Conservation (phyloP, 345 rosid species). For the Murraya paniculata region DNA sequence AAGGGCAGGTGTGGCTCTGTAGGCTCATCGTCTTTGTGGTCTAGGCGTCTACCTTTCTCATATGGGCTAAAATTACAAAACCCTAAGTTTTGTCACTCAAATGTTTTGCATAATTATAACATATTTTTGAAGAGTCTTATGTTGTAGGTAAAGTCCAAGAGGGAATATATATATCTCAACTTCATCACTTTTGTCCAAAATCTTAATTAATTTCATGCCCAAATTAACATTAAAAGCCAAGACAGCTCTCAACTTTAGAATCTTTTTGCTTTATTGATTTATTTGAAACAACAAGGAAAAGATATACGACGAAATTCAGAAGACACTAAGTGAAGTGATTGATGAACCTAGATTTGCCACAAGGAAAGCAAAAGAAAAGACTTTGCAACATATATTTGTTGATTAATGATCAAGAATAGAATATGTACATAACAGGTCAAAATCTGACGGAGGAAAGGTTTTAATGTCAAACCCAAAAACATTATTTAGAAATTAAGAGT, state of each 20-base stretch:
- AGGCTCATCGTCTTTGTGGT: constrained; percentile 38
- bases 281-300: neutral
- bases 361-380: constrained; percentile 5
- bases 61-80: neutral
- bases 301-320: neutral
- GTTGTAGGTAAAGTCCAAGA: constrained; percentile 21
- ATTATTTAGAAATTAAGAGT: too few species aligned
- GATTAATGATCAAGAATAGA: neutral
- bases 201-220: constrained; percentile 13
- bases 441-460: neutral
- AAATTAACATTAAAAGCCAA: constrained; percentile 1
- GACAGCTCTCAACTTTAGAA: constrained; percentile 5
- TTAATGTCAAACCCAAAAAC: too few species aligned
- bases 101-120: neutral
- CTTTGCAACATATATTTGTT: neutral
- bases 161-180: constrained; percentile 16
- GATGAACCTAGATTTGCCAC: neutral
- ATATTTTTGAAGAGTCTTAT: neutral
- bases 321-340: constrained; percentile 1
- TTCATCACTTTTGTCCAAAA: constrained; percentile 28
- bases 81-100: constrained; percentile 21
- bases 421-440: neutral
- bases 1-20: constrained; percentile 26
- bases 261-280: constrained; percentile 3
- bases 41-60: neutral